phyloP scores from a whole-genome alignment of 1,284 basidiomycete genomes.

The Anthracocystis walkeri region DNA sequence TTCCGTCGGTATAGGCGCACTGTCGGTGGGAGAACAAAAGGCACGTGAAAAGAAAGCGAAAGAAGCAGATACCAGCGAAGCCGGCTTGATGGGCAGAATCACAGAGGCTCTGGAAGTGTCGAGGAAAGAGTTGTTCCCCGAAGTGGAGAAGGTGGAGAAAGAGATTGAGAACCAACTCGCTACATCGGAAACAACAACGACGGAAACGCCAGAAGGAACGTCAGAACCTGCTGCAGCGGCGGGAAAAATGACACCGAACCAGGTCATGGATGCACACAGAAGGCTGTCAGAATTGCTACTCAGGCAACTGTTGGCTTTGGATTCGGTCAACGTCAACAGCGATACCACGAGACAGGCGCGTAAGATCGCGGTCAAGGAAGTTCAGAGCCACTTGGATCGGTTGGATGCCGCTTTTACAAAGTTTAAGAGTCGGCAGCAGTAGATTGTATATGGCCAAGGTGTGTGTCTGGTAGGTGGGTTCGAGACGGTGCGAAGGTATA shows the following conservation, averaged over 20 bases:
- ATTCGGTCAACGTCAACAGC: slow-evolving; percentile 58
- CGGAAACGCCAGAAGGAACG: not conserved
- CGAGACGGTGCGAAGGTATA: no score
- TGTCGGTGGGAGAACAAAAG: slow-evolving; percentile 47
- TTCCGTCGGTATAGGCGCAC: slow-evolving; percentile 13
- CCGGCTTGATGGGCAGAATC: slow-evolving; percentile 55
- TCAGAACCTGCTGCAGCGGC: not conserved
- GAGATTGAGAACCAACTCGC: slow-evolving; percentile 9
- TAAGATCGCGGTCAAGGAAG: slow-evolving; percentile 64
- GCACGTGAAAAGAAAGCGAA: slow-evolving; percentile 41
- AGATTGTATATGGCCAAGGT: no score
- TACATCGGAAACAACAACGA: not conserved
- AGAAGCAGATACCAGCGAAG: slow-evolving; percentile 47
- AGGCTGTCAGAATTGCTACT: slow-evolving; percentile 62
- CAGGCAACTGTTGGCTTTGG: slow-evolving; percentile 61
- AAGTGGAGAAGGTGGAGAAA: slow-evolving; percentile 56
- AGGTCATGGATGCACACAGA: slow-evolving; percentile 54
- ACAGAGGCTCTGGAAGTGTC: slow-evolving; percentile 43
- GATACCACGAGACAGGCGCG: slow-evolving; percentile 59
- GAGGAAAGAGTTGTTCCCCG: slow-evolving; percentile 55
- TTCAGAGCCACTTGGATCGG: slow-evolving; percentile 65
- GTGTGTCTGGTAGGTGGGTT: no score
- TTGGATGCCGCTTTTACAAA: slow-evolving; percentile 59
- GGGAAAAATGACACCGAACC: not conserved
- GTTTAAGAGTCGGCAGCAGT: slow-evolving; percentile 36